Evolutionary conservation across 805 yeast species (phyloP), one percentile per base, ranked within the genome.

Genomic region (Hanseniaspora lachancei): DNA sequence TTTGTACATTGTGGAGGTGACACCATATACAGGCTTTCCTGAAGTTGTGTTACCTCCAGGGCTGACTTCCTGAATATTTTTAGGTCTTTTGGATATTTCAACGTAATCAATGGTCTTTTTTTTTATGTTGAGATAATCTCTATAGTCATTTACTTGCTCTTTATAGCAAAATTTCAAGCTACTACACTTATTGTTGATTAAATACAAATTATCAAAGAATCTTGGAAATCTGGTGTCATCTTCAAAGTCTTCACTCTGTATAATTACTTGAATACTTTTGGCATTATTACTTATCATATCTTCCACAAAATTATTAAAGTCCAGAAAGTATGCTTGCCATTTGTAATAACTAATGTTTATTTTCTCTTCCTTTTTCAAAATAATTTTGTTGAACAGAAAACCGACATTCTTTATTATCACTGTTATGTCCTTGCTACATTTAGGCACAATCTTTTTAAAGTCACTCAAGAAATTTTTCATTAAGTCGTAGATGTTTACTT

Each of bases 11-110:
- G 27, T 32, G 5, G 41, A 39, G 8, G 34, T 8, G 13, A 53
- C 5, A 16, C 56, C 56, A 21, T 53, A 53, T 8, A 53, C 21
- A 9, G 56, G 50, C n/a, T 53, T 53, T 9, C 24, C 29, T 13
- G 38, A 20, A 27, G 29, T 24, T 6, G 20, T 13, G 7, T 12
- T 39, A 20, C 39, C 43, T 3, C 15, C 21, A 13, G 34, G 8
- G 5, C 4, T 29, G 10, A 36, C 5, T 9, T 46, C 47, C 5
- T 5, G 3, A 13, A 16, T 34, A 21, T 27, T 27, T 35, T 32
- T 23, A 6, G 49, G 40, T 15, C 49, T 46, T 46, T 46, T 46
- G 7, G 24, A 18, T 21, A 46, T 18, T 7, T 34, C 39, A 12
- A 46, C 23, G 15, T 46, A 46, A 20, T 32, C 21, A 13, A 4